Percentiles rank a stretch among this genome's conserved stretches.
phyloP scores from a whole-genome alignment of 2,329 filamentous ascomycete genomes.

The Penicillium capsulatum region DNA sequence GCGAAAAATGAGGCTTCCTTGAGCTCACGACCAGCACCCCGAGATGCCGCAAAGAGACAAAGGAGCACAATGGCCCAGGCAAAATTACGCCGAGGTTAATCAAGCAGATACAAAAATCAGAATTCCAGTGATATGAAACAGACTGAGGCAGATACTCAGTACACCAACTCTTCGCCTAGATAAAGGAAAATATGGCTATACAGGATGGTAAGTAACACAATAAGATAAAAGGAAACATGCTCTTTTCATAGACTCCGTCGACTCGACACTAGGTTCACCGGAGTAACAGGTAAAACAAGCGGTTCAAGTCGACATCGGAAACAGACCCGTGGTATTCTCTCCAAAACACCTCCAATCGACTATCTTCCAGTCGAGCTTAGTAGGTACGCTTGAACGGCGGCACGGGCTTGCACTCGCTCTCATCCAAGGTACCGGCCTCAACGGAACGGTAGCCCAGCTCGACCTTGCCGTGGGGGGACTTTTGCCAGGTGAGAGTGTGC shows the following conservation, averaged over 20 bases:
- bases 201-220: slow-evolving; percentile 36
- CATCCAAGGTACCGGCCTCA: slow-evolving; percentile 77
- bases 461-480: slow-evolving; percentile 79
- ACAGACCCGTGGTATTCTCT: slow-evolving; percentile 21
- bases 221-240: slow-evolving; percentile 31
- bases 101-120: slow-evolving; percentile 11
- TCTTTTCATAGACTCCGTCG: slow-evolving; percentile 27
- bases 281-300: slow-evolving; percentile 1
- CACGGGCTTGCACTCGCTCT: slow-evolving; percentile 92
- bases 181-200: slow-evolving; percentile 39
- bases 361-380: slow-evolving; percentile 30
- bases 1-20: too few relatives aligned
- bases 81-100: background rate
- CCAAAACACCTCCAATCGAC: slow-evolving; percentile 8
- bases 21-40: too few relatives aligned
- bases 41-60: too few relatives aligned
- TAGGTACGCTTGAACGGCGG: slow-evolving; percentile 81
- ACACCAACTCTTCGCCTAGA: slow-evolving; percentile 36
- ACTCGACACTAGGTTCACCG: slow-evolving; percentile 11
- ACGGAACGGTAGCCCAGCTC: slow-evolving; percentile 84
- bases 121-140: slow-evolving; percentile 23
- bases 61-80: too few relatives aligned
- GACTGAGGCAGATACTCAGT: slow-evolving; percentile 25
- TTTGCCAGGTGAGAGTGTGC: slow-evolving; percentile 96
- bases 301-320: slow-evolving; percentile 14